phyloP scores from a whole-genome alignment of 2,329 filamentous ascomycete genomes.

The Penicillium sp. region DNA sequence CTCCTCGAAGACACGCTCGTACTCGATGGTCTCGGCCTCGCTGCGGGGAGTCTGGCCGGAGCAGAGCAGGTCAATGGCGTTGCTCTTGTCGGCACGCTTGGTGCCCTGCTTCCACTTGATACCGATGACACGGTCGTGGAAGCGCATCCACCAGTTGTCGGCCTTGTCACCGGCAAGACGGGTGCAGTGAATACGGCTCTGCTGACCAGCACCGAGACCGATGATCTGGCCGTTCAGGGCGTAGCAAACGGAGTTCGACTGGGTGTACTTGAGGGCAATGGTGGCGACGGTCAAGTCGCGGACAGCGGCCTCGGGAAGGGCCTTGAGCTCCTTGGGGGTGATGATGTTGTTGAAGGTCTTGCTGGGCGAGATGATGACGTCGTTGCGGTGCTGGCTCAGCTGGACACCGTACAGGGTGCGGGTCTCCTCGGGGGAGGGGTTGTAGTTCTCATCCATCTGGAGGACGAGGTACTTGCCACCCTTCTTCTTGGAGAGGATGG shows the following conservation, averaged over 20 bases:
- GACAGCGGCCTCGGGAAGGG: constrained; percentile 76
- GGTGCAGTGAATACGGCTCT: constrained; percentile 98
- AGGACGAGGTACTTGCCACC: constrained; percentile 94
- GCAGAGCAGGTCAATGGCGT: constrained; percentile 93
- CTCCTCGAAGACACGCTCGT: constrained; percentile 86
- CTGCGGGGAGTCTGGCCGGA: constrained; percentile 83
- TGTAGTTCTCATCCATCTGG: constrained; percentile 87
- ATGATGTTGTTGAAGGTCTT: constrained; percentile 81
- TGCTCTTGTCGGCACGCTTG: constrained; percentile 96
- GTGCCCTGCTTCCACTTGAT: constrained; percentile 98
- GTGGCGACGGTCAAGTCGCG: constrained; percentile 93
- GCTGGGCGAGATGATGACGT: constrained; percentile 78
- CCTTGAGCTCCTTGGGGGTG: constrained; percentile 74
- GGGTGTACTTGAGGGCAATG: constrained; percentile 96
- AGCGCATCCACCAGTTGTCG: constrained; percentile 99
- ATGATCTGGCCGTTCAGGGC: constrained; percentile 90
- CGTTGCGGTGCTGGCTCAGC: constrained; percentile 89
- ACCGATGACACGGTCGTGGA: constrained; percentile 82
- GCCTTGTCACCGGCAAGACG: constrained; percentile 96
- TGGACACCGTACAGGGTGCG: constrained; percentile 88
- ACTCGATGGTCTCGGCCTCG: constrained; percentile 80
- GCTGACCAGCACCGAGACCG: constrained; percentile 92
- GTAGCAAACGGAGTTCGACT: constrained; percentile 99
- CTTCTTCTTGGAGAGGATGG: constrained; percentile 97
- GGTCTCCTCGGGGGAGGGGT: constrained; percentile 71